These are phyloP conservation scores for Thielaviopsis populi DNA, from an alignment of 2,329 filamentous ascomycete species.

Conservation along the genomic window DNA sequence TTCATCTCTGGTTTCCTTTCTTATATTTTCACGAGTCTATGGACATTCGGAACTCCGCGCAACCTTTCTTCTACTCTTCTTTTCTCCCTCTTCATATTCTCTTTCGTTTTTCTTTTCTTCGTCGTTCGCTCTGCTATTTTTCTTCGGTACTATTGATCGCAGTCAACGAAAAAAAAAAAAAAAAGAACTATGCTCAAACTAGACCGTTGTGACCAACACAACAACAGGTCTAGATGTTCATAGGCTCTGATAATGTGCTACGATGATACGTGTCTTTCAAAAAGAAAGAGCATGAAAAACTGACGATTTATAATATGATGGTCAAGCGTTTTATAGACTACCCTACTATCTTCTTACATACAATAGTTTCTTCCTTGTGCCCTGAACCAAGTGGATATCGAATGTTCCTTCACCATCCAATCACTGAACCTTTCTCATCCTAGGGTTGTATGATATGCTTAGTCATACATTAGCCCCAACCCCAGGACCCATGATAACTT, in stretches of 20 bases:
- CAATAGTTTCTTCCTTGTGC: background rate
- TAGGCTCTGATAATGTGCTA: background rate
- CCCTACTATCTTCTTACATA: background rate
- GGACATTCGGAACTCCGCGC: background rate
- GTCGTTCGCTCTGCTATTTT: background rate
- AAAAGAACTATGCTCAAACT: no score
- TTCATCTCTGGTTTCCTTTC: background rate
- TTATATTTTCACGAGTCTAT: slow-evolving; percentile 5
- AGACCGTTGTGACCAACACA: background rate
- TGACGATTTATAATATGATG: background rate
- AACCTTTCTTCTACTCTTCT: background rate
- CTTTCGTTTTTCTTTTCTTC: background rate
- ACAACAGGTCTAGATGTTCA: background rate
- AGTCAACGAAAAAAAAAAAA: background rate
- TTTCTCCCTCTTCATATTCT: background rate
- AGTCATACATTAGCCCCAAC: background rate
- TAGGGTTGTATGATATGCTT: background rate
- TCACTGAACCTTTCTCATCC: no score
- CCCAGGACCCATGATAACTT: background rate
- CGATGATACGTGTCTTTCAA: background rate
- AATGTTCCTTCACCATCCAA: background rate
- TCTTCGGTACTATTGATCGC: background rate
- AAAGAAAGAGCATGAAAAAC: background rate
- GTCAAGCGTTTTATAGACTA: background rate
- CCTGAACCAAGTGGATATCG: background rate